Evolutionary conservation across 2,329 filamentous ascomycete species (phyloP).

Genomic region (Hortaea werneckii): DNA sequence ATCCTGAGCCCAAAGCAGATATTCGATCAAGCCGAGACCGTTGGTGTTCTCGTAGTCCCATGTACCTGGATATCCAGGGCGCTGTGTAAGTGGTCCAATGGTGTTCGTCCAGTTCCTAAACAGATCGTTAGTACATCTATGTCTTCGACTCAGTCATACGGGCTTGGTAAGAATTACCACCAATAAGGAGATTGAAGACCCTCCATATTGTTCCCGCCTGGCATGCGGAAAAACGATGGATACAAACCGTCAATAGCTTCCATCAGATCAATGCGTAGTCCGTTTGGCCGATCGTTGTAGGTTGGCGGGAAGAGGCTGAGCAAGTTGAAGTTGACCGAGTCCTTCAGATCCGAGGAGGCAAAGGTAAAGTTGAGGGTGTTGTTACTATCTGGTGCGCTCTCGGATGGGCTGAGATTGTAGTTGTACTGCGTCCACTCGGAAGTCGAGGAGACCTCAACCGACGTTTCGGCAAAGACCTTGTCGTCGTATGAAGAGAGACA

Average conservation of each 20-base stretch:
- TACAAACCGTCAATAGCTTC: constrained; percentile 26
- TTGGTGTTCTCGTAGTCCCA: constrained; percentile 56
- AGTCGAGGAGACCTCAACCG: constrained; percentile 15
- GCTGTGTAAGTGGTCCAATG: constrained; percentile 41
- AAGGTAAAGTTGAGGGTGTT: constrained; percentile 44
- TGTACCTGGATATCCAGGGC: constrained; percentile 45
- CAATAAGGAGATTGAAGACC: constrained; percentile 27
- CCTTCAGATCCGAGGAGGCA: constrained; percentile 25
- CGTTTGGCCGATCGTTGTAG: constrained; percentile 43
- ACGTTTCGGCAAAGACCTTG: constrained; percentile 19
- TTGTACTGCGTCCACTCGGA: constrained; percentile 24
- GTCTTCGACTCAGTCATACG: too few relatives aligned
- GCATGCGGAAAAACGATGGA: constrained; percentile 47
- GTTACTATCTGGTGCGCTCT: constrained; percentile 35
- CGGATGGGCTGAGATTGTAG: constrained; percentile 19
- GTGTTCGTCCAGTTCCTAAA: constrained; percentile 38
- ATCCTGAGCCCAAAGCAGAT: constrained; percentile 48
- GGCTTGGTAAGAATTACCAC: constrained; percentile 16
- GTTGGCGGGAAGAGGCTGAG: constrained; percentile 46
- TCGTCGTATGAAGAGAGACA: constrained; percentile 32
- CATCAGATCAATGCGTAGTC: constrained; percentile 40
- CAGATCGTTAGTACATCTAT: too few relatives aligned
- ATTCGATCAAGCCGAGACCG: constrained; percentile 53
- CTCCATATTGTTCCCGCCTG: constrained; percentile 50
- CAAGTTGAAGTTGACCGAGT: constrained; percentile 41